Percentiles rank a stretch among this genome's conserved stretches.
Evolutionary conservation across 306 rosid species (phyloP).

Genomic region (Ormosia semicastrata): DNA sequence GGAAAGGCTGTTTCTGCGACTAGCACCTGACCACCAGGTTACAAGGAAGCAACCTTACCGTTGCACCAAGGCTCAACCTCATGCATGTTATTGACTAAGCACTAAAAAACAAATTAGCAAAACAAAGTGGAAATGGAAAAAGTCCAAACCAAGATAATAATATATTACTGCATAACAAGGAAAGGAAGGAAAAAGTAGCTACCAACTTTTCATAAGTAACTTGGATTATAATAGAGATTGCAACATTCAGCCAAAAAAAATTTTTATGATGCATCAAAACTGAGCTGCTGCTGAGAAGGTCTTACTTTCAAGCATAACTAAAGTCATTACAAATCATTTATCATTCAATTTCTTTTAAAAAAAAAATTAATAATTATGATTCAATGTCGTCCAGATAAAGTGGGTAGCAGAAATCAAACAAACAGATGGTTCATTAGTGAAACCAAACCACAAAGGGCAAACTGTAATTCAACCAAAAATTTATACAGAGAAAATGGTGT

Average conservation of each 20-base stretch:
- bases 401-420: constrained; percentile 1
- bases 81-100: not conserved
- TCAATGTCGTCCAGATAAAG: not conserved
- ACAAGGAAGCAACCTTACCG: not conserved
- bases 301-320: not conserved
- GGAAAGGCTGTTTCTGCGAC: not conserved
- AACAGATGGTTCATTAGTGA: not conserved
- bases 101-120: not conserved
- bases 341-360: no score
- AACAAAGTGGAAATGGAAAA: not conserved
- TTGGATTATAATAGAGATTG: not conserved
- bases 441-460: not conserved
- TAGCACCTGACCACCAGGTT: not conserved
- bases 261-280: not conserved
- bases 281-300: constrained; percentile 15
- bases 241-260: not conserved
- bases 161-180: not conserved
- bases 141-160: constrained; percentile 1
- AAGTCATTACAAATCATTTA: not conserved
- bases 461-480: not conserved
- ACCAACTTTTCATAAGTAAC: constrained; percentile 3
- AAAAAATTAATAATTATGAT: no score
- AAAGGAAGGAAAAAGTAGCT: not conserved
- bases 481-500: constrained; percentile 4
- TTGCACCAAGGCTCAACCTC: not conserved